phyloP scores from a whole-genome alignment of 2,329 filamentous ascomycete species.

The Trichoderma sp. region DNA sequence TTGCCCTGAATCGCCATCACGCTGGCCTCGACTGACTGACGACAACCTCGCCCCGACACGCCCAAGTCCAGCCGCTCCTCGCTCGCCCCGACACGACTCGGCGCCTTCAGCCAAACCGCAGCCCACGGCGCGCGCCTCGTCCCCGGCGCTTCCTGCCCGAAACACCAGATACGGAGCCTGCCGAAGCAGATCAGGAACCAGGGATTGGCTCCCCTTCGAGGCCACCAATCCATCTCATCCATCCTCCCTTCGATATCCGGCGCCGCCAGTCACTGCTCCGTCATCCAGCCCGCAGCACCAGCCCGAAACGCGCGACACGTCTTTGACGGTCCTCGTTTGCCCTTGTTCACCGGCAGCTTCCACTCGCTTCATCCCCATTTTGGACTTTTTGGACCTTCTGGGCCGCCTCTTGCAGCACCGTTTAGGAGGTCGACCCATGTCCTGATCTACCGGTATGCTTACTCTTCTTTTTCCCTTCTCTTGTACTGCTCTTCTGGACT shows the following conservation, averaged over 20 bases:
- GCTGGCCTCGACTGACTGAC: slow-evolving; percentile 9
- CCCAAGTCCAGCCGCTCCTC: neutral
- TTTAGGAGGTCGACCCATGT: slow-evolving; percentile 23
- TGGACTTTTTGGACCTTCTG: slow-evolving; percentile 12
- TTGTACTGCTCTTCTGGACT: neutral
- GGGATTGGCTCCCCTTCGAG: slow-evolving; percentile 18
- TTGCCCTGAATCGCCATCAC: slow-evolving; percentile 13
- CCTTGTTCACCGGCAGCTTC: slow-evolving; percentile 17
- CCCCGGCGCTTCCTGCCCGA: slow-evolving; percentile 10
- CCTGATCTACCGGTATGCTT: slow-evolving; percentile 23
- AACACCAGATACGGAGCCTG: slow-evolving; percentile 10
- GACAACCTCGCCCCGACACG: neutral
- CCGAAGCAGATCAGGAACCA: slow-evolving; percentile 23
- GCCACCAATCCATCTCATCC: slow-evolving; percentile 19
- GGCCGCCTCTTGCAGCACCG: slow-evolving; percentile 5
- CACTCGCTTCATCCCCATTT: slow-evolving; percentile 8
- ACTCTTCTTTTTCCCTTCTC: neutral
- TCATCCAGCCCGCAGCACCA: slow-evolving; percentile 11
- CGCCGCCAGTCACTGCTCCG: slow-evolving; percentile 9
- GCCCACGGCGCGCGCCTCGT: neutral
- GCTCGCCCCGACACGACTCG: slow-evolving; percentile 2
- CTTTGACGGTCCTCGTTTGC: neutral
- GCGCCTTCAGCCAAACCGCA: neutral
- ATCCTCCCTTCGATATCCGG: slow-evolving; percentile 14
- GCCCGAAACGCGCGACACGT: slow-evolving; percentile 17